These are phyloP conservation scores for Luffa aegyptiaca DNA, from an alignment of 306 rosid genomes.

Conservation along the genomic window DNA sequence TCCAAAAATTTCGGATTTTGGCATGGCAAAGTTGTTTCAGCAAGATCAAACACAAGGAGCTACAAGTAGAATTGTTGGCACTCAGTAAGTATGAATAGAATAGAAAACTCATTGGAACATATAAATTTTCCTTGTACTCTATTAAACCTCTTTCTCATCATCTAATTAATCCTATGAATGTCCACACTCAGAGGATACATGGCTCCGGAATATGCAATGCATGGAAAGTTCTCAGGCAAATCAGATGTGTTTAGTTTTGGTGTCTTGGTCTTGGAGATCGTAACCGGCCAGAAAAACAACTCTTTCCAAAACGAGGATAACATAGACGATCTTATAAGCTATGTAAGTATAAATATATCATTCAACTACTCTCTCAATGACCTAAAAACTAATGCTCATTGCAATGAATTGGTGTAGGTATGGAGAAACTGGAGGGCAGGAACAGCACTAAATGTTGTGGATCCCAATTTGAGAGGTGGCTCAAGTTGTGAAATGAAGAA, in stretches of 20 bases:
- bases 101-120: background rate
- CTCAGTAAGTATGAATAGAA: conserved; percentile 10
- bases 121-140: background rate
- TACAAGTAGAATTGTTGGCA: conserved; percentile 9
- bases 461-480: conserved; percentile 16
- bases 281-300: conserved; percentile 7
- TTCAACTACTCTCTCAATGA: background rate
- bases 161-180: background rate
- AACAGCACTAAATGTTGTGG: conserved; percentile 17
- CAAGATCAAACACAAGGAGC: conserved; percentile 4
- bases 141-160: background rate
- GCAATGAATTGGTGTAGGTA: conserved; percentile 15
- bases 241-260: conserved; percentile 27
- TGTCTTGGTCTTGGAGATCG: conserved; percentile 14
- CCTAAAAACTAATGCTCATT: background rate
- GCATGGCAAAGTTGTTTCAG: conserved; percentile 7
- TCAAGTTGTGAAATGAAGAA: conserved; percentile 23
- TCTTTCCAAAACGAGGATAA: background rate
- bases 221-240: conserved; percentile 11
- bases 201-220: conserved; percentile 23
- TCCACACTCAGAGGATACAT: conserved; percentile 14
- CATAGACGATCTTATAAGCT: background rate
- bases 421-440: conserved; percentile 35
- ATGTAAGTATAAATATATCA: conserved; percentile 4
- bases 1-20: conserved; percentile 19